These are phyloP conservation scores for Stephania cephalantha DNA, from an alignment of 164 flowering plant species.

Conservation along the genomic window DNA sequence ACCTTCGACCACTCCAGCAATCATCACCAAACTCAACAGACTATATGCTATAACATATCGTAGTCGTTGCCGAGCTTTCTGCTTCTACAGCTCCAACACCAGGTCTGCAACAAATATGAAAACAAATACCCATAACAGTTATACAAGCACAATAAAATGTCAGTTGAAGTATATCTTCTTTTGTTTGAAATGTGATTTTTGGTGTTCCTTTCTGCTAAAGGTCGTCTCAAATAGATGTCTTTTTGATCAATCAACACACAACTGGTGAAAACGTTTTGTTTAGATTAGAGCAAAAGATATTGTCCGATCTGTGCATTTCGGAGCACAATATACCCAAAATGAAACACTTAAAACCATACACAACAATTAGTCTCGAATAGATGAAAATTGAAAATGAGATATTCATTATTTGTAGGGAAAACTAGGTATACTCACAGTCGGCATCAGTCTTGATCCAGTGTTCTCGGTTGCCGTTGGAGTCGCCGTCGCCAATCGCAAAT, in stretches of 20 bases:
- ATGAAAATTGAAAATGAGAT: neutral
- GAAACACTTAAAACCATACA: too few relatives aligned
- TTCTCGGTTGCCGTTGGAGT: constrained; percentile 58
- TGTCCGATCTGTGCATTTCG: too few relatives aligned
- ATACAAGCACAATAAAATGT: neutral
- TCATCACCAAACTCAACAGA: neutral
- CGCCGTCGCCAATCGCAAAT: constrained; percentile 24
- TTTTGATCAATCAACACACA: too few relatives aligned
- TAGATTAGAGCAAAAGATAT: too few relatives aligned
- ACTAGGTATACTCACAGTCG: constrained; percentile 61
- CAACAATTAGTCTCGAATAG: too few relatives aligned
- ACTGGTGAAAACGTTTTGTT: too few relatives aligned
- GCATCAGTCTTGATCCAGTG: constrained; percentile 91
- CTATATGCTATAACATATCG: neutral
- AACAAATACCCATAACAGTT: neutral
- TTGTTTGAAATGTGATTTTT: too few relatives aligned
- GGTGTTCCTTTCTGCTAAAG: too few relatives aligned
- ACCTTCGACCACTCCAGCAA: neutral
- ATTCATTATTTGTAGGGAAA: neutral
- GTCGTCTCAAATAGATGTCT: too few relatives aligned
- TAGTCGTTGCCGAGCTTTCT: neutral
- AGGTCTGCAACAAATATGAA: constrained; percentile 16
- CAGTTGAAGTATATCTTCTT: too few relatives aligned
- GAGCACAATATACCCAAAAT: neutral
- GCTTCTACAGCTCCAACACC: constrained; percentile 32